Base-by-base conservation (phyloP, 805 yeast genomes). In the Candida wancherniae region DNA sequence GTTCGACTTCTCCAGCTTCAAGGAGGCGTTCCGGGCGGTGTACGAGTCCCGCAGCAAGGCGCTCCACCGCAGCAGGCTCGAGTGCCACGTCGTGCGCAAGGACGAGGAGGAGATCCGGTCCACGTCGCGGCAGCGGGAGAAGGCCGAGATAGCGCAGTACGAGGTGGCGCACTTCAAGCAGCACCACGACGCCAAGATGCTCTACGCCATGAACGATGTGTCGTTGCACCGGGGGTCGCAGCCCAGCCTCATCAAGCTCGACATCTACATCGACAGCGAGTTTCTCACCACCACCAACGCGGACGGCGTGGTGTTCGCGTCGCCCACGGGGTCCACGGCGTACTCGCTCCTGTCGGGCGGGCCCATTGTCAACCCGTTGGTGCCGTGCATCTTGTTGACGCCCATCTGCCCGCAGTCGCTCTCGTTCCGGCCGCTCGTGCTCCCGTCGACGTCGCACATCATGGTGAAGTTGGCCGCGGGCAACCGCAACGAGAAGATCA, bases 271-370 rank as follows among this genome's bases (percentile, higher is more conserved):
- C 16, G 92, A 88, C 54, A 86, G 84, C 14, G 80, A 83, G 52
- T 82, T 80, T 48, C 61, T 90, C 32, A 90, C 97, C 6, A 75
- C 88, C 31, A 87, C 96, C 4, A 83, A 90, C 0, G 95, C 94
- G 1, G 97, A 90, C 57, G 97, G 97, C 22, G 71, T 88, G 6
- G 75, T 79, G 4, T 67, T 86, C 26, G 71, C 92, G 3, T 84
- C 97, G 0, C 97, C 97, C 11, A 88, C 97, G 0, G 97, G 97
- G 0, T 84, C 95, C 7, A 88, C 97, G 0, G 96, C 97, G 0
- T 88, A 88, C 51, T 84, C 95, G 1, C 62, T 88, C 31, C 75
- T 85, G 17, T 76, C 94, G 1, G 97, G 97, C 9, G 97, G 97
- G 1, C 77, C 95, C 9, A 88, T 88, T 37, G 90, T 85, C 2